phyloP scores from a whole-genome alignment of 345 rosid species.

The Hypericum perforatum region DNA sequence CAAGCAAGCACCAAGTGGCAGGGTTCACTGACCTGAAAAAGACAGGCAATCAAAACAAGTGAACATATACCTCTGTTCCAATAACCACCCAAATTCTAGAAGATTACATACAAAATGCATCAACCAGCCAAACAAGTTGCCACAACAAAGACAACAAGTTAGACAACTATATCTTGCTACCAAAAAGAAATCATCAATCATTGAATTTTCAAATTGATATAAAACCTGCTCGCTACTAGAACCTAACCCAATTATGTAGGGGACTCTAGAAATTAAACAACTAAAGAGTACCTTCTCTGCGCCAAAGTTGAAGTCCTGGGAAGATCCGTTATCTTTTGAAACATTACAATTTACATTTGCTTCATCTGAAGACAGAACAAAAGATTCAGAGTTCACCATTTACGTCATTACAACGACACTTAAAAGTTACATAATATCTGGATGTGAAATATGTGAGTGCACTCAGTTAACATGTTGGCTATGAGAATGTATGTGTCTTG shows the following conservation, averaged over 20 bases:
- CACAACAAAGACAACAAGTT: neutral
- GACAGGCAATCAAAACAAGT: neutral
- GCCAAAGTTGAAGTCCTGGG: constrained; percentile 15
- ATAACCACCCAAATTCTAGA: too few species aligned
- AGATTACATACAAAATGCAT: neutral
- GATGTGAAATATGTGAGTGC: too few species aligned
- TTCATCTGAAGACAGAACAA: constrained; percentile 10
- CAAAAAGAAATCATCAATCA: neutral
- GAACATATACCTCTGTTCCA: constrained; percentile 4
- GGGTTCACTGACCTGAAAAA: constrained; percentile 53
- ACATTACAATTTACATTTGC: constrained; percentile 12
- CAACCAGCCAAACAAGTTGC: neutral
- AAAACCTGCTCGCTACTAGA: neutral
- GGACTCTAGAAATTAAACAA: neutral
- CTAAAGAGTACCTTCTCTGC: constrained; percentile 34
- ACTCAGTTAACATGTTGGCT: too few species aligned
- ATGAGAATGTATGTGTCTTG: neutral
- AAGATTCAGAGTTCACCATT: constrained; percentile 5
- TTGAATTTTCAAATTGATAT: constrained; percentile 9
- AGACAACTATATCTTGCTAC: neutral
- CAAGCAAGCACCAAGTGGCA: constrained; percentile 49
- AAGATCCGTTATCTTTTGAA: constrained; percentile 23
- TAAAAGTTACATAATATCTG: too few species aligned
- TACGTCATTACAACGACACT: constrained; percentile 9
- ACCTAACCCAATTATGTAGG: neutral